These are phyloP conservation scores for Neoboletus subvelutipes DNA, from an alignment of 768 basidiomycete species.

Conservation along the genomic window DNA sequence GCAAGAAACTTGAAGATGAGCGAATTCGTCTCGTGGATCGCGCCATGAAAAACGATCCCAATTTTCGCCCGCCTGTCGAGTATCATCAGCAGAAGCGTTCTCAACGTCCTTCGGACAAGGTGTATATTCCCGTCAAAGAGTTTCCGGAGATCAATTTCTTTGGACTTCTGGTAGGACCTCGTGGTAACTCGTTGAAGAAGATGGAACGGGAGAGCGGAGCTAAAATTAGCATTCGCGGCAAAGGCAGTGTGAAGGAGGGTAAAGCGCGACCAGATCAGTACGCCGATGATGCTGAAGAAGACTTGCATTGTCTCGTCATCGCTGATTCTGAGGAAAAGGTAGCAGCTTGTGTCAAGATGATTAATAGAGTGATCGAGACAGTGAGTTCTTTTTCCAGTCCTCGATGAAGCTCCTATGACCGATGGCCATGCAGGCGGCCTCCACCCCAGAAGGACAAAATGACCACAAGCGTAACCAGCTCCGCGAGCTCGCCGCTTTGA, in stretches of 20 bases:
- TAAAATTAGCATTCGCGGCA: conserved; percentile 97
- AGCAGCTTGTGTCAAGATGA: conserved; percentile 85
- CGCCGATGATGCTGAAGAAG: conserved; percentile 97
- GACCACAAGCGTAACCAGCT: conserved; percentile 99
- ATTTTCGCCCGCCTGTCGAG: conserved; percentile 96
- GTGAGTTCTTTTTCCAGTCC: conserved; percentile 45
- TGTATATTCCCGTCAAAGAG: conserved; percentile 99
- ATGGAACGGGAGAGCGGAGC: conserved; percentile 99
- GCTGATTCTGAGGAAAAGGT: conserved; percentile 94
- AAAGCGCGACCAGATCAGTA: conserved; percentile 94
- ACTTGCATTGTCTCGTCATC: conserved; percentile 95
- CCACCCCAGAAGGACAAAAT: conserved; percentile 98
- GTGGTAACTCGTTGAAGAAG: conserved; percentile 98
- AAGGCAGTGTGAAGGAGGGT: conserved; percentile 98
- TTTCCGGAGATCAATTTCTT: conserved; percentile 99
- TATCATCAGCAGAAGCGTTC: conserved; percentile 94
- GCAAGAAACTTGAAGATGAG: conserved; percentile 91
- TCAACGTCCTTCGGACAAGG: conserved; percentile 93
- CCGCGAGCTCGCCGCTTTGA: conserved; percentile 94
- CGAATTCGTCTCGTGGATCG: conserved; percentile 92
- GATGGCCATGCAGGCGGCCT: conserved; percentile 72
- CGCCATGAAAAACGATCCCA: conserved; percentile 96
- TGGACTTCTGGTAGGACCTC: conserved; percentile 94
- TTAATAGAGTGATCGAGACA: conserved; percentile 97
- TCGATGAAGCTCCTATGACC: not conserved